phyloP scores from a whole-genome alignment of 148 eudicot species.

The Selenicereus undatus region DNA sequence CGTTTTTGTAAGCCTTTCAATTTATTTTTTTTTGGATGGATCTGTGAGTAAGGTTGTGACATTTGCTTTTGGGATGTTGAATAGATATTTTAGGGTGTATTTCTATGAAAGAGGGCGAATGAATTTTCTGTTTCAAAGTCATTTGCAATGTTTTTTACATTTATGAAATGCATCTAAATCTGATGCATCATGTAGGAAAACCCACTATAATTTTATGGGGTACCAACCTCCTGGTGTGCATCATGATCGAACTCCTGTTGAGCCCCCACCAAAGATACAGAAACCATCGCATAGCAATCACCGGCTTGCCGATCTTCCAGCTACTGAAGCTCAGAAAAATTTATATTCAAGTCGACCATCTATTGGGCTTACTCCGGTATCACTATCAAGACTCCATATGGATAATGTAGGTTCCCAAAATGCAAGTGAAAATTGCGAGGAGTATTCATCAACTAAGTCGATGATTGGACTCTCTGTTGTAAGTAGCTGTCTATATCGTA shows the following conservation, averaged over 20 bases:
- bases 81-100: not conserved
- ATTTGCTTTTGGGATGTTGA: not conserved
- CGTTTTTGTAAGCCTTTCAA: constrained; percentile 30
- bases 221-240: constrained; percentile 33
- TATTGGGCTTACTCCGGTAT: constrained; percentile 27
- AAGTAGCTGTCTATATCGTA: constrained; percentile 26
- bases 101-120: constrained; percentile 1
- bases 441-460: constrained; percentile 31
- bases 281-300: constrained; percentile 27
- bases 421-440: constrained; percentile 18
- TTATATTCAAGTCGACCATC: constrained; percentile 12
- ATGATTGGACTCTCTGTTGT: constrained; percentile 40
- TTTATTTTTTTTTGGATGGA: not conserved
- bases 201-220: constrained; percentile 71
- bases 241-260: constrained; percentile 28
- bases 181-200: constrained; percentile 46
- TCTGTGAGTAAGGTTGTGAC: not conserved
- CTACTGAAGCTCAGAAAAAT: constrained; percentile 11
- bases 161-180: not conserved
- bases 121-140: not conserved
- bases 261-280: constrained; percentile 31
- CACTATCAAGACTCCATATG: constrained; percentile 17
- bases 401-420: constrained; percentile 19
- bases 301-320: constrained; percentile 17
- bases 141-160: not conserved